These are phyloP conservation scores for Waitea zeae DNA, from an alignment of 1,284 basidiomycete species.

Conservation along the genomic window DNA sequence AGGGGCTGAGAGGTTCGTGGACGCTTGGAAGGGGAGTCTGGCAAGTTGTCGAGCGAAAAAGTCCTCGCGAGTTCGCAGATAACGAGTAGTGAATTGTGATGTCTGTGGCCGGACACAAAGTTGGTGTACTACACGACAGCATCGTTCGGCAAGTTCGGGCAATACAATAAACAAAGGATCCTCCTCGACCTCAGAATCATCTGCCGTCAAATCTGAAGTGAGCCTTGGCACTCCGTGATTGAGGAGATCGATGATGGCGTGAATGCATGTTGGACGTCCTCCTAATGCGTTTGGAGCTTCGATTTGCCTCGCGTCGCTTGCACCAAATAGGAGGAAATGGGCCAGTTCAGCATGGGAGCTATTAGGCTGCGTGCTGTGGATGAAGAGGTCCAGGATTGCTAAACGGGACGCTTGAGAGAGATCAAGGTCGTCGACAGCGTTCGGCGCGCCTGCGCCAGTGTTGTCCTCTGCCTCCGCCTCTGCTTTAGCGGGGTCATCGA, in stretches of 20 bases:
- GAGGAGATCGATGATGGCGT: slow-evolving; percentile 68
- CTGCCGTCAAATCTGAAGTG: slow-evolving; percentile 8
- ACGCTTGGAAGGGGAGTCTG: slow-evolving; percentile 44
- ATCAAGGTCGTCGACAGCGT: slow-evolving; percentile 25
- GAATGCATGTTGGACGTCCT: slow-evolving; percentile 55
- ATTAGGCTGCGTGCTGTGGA: slow-evolving; percentile 55
- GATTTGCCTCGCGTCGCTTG: slow-evolving; percentile 32
- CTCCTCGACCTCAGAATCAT: slow-evolving; percentile 8
- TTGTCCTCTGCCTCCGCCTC: slow-evolving; percentile 39
- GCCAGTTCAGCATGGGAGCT: slow-evolving; percentile 71
- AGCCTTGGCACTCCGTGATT: slow-evolving; percentile 48
- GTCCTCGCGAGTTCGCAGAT: slow-evolving; percentile 77
- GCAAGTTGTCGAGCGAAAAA: slow-evolving; percentile 80
- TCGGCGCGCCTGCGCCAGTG: slow-evolving; percentile 57
- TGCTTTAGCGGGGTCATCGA: slow-evolving; percentile 37
- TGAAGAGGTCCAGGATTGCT: slow-evolving; percentile 75
- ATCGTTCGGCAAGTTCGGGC: slow-evolving; percentile 75
- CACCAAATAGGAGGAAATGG: slow-evolving; percentile 78
- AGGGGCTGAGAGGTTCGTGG: slow-evolving; percentile 19
- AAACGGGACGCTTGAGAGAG: slow-evolving; percentile 56
- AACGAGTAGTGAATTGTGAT: slow-evolving; percentile 70
- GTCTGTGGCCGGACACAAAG: slow-evolving; percentile 79
- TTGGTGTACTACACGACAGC: slow-evolving; percentile 72
- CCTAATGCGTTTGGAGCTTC: slow-evolving; percentile 64
- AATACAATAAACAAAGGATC: slow-evolving; percentile 47